phyloP scores from a whole-genome alignment of 139 green algal genomes.

The Spirogloea muscicola region DNA sequence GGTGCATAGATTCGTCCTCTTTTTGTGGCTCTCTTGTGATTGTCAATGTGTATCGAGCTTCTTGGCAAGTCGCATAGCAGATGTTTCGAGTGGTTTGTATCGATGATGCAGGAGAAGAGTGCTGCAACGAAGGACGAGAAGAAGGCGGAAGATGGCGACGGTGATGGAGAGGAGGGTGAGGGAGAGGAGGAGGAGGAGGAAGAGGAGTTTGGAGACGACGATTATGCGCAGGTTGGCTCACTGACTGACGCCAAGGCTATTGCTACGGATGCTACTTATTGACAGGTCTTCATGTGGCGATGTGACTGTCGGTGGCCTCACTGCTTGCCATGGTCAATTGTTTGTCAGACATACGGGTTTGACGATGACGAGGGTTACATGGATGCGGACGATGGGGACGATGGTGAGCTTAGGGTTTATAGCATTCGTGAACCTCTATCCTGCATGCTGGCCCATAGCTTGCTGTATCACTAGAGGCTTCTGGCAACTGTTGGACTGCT shows the following conservation, averaged over 20 bases:
- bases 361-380: constrained; percentile 5
- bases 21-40: no score
- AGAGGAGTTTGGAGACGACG: background rate
- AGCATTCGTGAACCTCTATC: no score
- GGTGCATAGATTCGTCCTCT: no score
- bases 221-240: background rate
- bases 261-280: background rate
- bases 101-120: no score
- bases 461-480: no score
- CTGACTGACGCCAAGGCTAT: background rate
- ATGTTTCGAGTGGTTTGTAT: no score
- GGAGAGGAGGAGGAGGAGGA: background rate
- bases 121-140: background rate
- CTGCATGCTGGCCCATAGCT: no score
- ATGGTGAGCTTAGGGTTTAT: constrained; percentile 7
- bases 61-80: no score
- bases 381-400: constrained; percentile 4
- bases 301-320: background rate
- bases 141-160: no score
- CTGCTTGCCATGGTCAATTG: background rate
- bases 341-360: constrained; percentile 9
- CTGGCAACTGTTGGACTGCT: no score
- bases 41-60: no score
- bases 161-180: background rate
- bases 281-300: background rate